These are phyloP conservation scores for Amoeboaphelidium occidentale DNA, from an alignment of 371 early-diverging fungal species.

Conservation along the genomic window DNA sequence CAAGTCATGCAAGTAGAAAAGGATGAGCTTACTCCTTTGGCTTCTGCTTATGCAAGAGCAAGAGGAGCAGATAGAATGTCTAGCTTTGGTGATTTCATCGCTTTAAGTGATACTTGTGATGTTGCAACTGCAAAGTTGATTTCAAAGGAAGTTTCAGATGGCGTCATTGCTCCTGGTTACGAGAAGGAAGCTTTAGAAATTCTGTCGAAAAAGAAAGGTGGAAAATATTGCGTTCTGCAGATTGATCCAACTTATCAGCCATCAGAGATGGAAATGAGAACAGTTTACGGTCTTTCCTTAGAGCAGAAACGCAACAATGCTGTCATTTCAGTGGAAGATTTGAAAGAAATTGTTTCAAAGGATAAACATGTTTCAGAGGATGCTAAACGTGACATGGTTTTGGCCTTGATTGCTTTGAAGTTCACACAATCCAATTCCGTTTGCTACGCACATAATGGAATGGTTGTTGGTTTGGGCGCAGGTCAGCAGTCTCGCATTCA, in stretches of 20 bases:
- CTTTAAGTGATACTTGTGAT: conserved; percentile 65
- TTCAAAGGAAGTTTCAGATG: conserved; percentile 40
- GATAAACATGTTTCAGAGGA: conserved; percentile 39
- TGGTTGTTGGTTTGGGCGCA: conserved; percentile 92
- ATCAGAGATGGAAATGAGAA: conserved; percentile 45
- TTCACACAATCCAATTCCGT: conserved; percentile 96
- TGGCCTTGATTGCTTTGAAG: conserved; percentile 87
- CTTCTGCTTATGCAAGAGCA: conserved; percentile 63
- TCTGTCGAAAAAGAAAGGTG: conserved; percentile 76
- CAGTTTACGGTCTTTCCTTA: conserved; percentile 74
- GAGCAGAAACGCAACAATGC: conserved; percentile 73
- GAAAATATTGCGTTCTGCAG: conserved; percentile 80
- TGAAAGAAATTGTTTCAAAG: conserved; percentile 58
- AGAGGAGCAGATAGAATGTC: conserved; percentile 93
- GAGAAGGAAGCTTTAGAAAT: conserved; percentile 66
- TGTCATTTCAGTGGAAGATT: conserved; percentile 39
- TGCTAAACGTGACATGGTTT: conserved; percentile 60
- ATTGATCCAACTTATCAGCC: conserved; percentile 81
- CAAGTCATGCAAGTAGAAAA: conserved; percentile 22
- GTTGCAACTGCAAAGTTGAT: conserved; percentile 81
- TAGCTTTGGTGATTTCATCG: conserved; percentile 93
- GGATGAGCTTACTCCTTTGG: conserved; percentile 34
- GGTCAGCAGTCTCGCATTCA: conserved; percentile 95
- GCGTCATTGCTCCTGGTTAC: conserved; percentile 64
- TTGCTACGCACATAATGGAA: conserved; percentile 88